Percentiles rank a stretch among this genome's conserved stretches.
These are phyloP conservation scores for Theobroma cacao DNA, from an alignment of 345 rosid genomes.

Conservation along the genomic window DNA sequence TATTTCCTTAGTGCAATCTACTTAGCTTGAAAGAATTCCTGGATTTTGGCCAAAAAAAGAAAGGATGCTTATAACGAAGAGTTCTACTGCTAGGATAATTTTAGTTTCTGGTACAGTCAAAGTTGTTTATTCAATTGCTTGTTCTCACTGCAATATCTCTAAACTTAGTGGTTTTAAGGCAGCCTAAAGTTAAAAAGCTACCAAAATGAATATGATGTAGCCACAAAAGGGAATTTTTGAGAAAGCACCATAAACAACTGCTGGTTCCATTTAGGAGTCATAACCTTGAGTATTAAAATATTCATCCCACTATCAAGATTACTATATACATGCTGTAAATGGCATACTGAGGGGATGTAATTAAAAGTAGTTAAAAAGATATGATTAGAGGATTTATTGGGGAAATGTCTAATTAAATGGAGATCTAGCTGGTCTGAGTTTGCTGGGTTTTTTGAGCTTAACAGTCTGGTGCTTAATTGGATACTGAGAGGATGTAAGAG, in stretches of 20 bases:
- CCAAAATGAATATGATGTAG: background rate
- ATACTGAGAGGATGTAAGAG: background rate
- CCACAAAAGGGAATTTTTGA: background rate
- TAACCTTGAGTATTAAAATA: background rate
- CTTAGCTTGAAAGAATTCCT: background rate
- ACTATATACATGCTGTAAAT: background rate
- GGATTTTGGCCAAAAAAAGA: background rate
- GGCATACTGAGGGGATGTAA: too few relatives aligned
- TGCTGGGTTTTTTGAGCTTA: background rate
- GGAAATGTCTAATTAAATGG: background rate
- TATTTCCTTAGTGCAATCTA: background rate
- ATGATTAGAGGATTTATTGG: background rate
- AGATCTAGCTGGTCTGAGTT: background rate
- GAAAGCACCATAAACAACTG: background rate
- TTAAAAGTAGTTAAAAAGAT: too few relatives aligned
- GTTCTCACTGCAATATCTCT: background rate
- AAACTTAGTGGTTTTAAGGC: background rate
- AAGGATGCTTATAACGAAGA: background rate
- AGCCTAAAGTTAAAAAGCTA: background rate
- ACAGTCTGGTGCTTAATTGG: background rate
- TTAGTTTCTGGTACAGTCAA: background rate
- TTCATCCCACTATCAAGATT: background rate
- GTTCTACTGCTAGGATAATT: background rate
- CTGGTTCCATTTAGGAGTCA: background rate
- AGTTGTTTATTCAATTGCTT: background rate